Conservation (phyloP, 2,329 filamentous ascomycete species). For the Talaromyces amestolkiae region DNA sequence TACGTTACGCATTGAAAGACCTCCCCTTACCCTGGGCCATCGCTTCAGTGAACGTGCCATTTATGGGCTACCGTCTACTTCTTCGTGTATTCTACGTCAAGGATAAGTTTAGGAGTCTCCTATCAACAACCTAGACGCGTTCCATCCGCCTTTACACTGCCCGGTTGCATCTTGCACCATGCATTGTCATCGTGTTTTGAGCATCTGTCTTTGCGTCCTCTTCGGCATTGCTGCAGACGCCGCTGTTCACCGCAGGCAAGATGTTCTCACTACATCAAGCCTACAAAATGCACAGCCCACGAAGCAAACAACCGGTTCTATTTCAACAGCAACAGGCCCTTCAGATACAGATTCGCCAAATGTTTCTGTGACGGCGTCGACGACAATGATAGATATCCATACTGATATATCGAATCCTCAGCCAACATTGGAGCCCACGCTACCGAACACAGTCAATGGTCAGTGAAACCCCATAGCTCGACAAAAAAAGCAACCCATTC, state of each 20-base stretch:
- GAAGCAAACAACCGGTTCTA: background rate
- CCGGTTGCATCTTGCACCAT: background rate
- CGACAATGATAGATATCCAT: conserved; percentile 19
- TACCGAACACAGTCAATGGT: conserved; percentile 8
- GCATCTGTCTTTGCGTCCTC: conserved; percentile 1
- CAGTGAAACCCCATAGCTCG: background rate
- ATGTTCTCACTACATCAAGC: conserved; percentile 9
- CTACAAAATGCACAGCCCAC: conserved; percentile 7
- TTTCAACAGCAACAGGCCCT: background rate
- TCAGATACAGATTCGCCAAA: conserved; percentile 2
- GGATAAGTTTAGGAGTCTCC: background rate
- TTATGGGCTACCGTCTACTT: background rate
- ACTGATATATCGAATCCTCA: conserved; percentile 17
- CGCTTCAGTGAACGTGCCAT: background rate
- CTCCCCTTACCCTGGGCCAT: background rate
- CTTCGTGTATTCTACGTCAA: background rate
- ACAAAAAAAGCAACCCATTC: background rate
- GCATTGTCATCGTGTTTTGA: background rate
- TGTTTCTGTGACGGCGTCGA: background rate
- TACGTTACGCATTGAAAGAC: background rate
- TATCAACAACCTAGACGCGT: conserved; percentile 5
- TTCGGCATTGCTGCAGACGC: conserved; percentile 5
- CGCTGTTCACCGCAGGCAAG: conserved; percentile 9
- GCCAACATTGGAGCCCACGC: conserved; percentile 7
- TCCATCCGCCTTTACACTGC: background rate